Evolutionary conservation across 1,139 yeast genomes (phyloP).

Genomic region (Nakaseomyces nivariensis): DNA sequence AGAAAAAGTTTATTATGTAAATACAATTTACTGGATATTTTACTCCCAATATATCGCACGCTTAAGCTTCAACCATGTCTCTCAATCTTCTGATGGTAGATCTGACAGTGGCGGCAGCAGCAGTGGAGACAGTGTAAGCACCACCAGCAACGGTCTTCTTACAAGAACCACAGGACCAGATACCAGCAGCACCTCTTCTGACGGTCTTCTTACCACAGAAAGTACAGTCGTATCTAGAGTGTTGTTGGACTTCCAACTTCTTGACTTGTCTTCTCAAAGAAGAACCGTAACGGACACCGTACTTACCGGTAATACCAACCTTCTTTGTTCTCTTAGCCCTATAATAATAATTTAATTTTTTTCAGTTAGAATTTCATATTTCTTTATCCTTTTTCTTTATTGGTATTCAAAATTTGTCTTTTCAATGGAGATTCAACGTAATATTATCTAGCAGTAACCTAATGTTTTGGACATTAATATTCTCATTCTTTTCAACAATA

Average conservation of each 20-base stretch:
- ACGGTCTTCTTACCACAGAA: constrained; percentile 99
- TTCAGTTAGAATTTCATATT: background rate
- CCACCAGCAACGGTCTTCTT: constrained; percentile 98
- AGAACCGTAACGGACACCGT: constrained; percentile 99
- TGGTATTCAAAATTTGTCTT: background rate
- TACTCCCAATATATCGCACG: background rate
- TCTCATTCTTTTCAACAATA: too few relatives aligned
- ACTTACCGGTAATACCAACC: constrained; percentile 99
- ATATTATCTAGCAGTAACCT: too few relatives aligned
- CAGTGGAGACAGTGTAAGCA: constrained; percentile 98
- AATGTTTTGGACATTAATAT: too few relatives aligned
- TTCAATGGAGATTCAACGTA: too few relatives aligned
- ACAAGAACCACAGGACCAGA: constrained; percentile 97
- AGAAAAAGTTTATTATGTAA: background rate
- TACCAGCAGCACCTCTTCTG: constrained; percentile 97
- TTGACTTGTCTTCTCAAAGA: constrained; percentile 99
- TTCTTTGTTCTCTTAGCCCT: constrained; percentile 99
- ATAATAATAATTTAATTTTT: constrained; percentile 8
- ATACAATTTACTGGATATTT: background rate
- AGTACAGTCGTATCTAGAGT: constrained; percentile 97
- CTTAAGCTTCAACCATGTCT: constrained; percentile 97
- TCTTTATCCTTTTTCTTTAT: background rate
- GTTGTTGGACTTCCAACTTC: constrained; percentile 98
- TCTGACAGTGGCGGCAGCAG: constrained; percentile 99
- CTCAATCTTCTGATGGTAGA: constrained; percentile 99